A percentile compares a stretch with the other conserved stretches of the same genome.
Conservation (phyloP, 345 rosid species). For the Populus tremula region DNA sequence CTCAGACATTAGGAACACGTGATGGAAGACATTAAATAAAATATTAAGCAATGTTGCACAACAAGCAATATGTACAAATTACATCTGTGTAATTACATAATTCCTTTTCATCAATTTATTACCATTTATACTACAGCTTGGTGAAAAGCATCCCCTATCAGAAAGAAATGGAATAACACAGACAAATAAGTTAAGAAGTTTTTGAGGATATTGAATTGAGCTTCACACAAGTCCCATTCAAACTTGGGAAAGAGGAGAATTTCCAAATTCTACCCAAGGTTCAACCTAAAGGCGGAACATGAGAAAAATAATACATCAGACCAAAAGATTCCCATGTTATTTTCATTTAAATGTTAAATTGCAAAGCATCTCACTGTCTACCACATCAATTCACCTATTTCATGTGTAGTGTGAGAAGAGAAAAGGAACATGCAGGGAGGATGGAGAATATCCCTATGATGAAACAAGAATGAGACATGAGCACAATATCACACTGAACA, state of each 20-base stretch:
- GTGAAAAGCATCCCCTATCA: background rate
- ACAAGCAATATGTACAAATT: background rate
- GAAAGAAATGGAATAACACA: background rate
- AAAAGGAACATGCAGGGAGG: background rate
- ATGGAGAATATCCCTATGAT: background rate
- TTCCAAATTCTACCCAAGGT: background rate
- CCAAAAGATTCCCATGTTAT: background rate
- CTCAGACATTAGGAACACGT: background rate
- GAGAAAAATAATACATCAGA: background rate
- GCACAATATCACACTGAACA: background rate
- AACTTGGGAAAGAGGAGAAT: background rate
- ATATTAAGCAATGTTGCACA: background rate
- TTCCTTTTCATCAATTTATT: background rate
- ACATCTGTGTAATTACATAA: background rate
- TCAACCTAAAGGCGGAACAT: background rate
- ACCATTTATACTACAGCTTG: background rate
- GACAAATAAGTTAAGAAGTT: background rate
- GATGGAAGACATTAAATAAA: background rate
- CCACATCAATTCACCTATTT: background rate
- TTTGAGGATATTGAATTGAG: background rate
- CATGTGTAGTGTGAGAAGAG: background rate
- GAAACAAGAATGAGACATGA: background rate
- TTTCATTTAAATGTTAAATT: background rate
- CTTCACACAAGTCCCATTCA: background rate
- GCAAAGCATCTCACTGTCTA: no score